phyloP scores from a whole-genome alignment of 352 stramenopile species.

The Bremia lactucae region DNA sequence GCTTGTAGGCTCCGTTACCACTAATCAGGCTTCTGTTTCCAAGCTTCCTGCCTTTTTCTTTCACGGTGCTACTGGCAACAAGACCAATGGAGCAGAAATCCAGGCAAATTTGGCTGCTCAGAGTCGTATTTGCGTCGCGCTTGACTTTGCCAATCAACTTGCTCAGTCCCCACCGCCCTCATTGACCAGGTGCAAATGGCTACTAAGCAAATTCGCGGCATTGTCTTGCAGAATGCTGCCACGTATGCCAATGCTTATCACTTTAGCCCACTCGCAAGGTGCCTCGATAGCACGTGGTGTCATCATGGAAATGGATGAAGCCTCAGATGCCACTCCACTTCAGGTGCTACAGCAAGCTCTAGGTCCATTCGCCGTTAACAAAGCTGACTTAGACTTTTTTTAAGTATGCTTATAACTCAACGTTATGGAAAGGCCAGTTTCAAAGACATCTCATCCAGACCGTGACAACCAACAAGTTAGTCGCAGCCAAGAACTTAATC shows the following conservation, averaged over 20 bases:
- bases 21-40: constrained; percentile 8
- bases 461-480: constrained; percentile 12
- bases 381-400: constrained; percentile 27
- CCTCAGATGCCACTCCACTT: constrained; percentile 22
- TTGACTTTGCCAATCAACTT: constrained; percentile 37
- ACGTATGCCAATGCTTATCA: constrained; percentile 39
- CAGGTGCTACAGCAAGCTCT: constrained; percentile 28
- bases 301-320: constrained; percentile 44
- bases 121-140: constrained; percentile 26
- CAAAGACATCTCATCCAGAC: constrained; percentile 33
- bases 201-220: constrained; percentile 33
- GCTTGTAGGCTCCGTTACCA: constrained; percentile 10
- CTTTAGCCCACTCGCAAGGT: constrained; percentile 47
- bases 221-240: constrained; percentile 21
- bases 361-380: constrained; percentile 24
- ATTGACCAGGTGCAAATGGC: constrained; percentile 34
- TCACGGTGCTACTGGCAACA: constrained; percentile 32
- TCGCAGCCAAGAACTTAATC: constrained; percentile 26
- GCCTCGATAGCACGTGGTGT: constrained; percentile 35
- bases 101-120: constrained; percentile 33
- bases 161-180: constrained; percentile 25
- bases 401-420: constrained; percentile 20
- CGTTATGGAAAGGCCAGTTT: constrained; percentile 27
- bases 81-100: constrained; percentile 22
- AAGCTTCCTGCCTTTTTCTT: constrained; percentile 46